A percentile compares a stretch with the other conserved stretches of the same genome.
Conservation (phyloP, 2,329 filamentous ascomycete species). For the Ceratocystis albifundus region DNA sequence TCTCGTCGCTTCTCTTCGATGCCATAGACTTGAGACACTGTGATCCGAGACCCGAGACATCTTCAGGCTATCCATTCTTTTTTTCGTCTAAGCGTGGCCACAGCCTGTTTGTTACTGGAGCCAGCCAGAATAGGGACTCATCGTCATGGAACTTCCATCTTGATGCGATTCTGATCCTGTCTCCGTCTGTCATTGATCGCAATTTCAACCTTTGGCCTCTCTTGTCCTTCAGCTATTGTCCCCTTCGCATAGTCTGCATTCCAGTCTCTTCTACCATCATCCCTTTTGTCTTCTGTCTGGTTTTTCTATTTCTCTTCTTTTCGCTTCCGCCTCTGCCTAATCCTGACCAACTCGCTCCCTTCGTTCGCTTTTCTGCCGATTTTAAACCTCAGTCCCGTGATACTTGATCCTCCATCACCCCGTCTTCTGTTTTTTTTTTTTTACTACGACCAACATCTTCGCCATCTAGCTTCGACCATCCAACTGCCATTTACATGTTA, state of each 20-base stretch:
- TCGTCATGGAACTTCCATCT: not conserved
- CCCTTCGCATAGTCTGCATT: not conserved
- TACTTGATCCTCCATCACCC: not conserved
- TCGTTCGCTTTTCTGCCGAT: not conserved
- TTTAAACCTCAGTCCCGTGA: not conserved
- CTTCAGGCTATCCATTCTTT: not conserved
- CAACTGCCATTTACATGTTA: not conserved
- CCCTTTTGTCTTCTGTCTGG: not conserved
- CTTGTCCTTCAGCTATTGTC: not conserved
- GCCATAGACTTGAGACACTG: not conserved
- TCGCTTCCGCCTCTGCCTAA: not conserved
- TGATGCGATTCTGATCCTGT: not conserved
- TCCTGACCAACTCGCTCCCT: not conserved
- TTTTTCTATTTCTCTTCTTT: constrained; percentile 9
- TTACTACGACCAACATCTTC: not conserved
- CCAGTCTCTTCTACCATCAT: not conserved
- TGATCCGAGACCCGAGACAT: constrained; percentile 5
- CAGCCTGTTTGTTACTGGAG: no score
- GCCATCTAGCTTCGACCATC: not conserved
- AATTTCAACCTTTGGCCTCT: not conserved
- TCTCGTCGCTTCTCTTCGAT: not conserved
- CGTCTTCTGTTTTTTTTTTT: not conserved
- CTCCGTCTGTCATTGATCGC: not conserved
- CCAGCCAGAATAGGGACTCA: not conserved
- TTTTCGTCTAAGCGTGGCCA: not conserved